Evolutionary conservation across 345 rosid species (phyloP).

Genomic region (Euphorbia tirucalli): DNA sequence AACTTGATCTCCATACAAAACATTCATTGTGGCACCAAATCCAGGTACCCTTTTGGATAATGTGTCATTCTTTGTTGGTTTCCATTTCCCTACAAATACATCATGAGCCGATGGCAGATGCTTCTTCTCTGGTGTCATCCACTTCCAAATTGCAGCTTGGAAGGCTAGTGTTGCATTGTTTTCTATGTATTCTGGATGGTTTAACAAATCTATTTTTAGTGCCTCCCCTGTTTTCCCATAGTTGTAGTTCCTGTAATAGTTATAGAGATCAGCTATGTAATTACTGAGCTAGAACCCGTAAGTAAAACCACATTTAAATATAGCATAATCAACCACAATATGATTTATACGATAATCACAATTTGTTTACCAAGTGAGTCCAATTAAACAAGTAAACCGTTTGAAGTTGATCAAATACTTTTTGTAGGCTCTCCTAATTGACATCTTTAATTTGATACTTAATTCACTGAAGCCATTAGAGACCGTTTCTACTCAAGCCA

Average conservation of each 20-base stretch:
- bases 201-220: slow-evolving; percentile 57
- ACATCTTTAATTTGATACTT: no score
- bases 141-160: slow-evolving; percentile 76
- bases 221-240: slow-evolving; percentile 75
- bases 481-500: no score
- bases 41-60: slow-evolving; percentile 64
- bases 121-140: slow-evolving; percentile 91
- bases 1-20: slow-evolving; percentile 65
- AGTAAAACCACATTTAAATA: no score
- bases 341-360: no score
- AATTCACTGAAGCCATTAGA: no score
- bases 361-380: no score
- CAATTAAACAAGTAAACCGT: no score
- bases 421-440: no score
- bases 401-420: no score
- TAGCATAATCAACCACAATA: no score
- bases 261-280: no score
- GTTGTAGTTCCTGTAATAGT: slow-evolving; percentile 81
- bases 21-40: slow-evolving; percentile 76
- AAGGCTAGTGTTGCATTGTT: slow-evolving; percentile 76
- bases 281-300: no score
- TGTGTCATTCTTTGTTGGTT: slow-evolving; percentile 81
- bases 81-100: slow-evolving; percentile 73
- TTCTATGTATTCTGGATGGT: slow-evolving; percentile 71
- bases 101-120: slow-evolving; percentile 74